Percentiles rank a stretch among this genome's conserved stretches.
Conservation (phyloP, 164 flowering plant genomes). For the Vitis labrusca region DNA sequence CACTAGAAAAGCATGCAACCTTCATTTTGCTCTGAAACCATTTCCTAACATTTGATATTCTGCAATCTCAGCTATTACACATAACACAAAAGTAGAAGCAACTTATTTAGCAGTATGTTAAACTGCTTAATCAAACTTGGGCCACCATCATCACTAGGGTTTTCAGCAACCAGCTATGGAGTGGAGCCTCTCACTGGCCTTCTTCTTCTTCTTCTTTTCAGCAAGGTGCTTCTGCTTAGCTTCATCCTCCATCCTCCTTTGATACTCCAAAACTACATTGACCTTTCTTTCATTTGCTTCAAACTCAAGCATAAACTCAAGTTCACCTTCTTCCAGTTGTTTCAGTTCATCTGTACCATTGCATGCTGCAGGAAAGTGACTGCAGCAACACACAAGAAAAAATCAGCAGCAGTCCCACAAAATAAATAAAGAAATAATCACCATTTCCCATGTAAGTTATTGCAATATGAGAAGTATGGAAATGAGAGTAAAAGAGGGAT, state of each 20-base stretch:
- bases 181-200: too few relatives aligned
- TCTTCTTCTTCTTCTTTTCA: conserved; percentile 57
- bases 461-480: background rate
- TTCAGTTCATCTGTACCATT: conserved; percentile 46
- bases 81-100: too few relatives aligned
- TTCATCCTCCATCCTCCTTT: conserved; percentile 86
- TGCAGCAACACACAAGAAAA: conserved; percentile 32
- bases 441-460: too few relatives aligned
- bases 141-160: too few relatives aligned
- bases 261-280: conserved; percentile 91
- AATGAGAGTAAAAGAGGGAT: background rate
- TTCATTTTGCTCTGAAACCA: too few relatives aligned
- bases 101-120: too few relatives aligned
- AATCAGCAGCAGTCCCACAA: background rate
- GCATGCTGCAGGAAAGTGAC: conserved; percentile 38
- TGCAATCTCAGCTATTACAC: too few relatives aligned
- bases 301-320: conserved; percentile 66
- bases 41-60: too few relatives aligned
- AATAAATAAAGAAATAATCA: background rate
- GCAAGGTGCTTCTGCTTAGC: conserved; percentile 89
- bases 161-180: too few relatives aligned
- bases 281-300: conserved; percentile 96
- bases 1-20: too few relatives aligned
- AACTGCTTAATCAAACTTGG: too few relatives aligned
- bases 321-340: conserved; percentile 61